Percentiles rank a stretch among this genome's conserved stretches.
Evolutionary conservation across 805 yeast species (phyloP).

Genomic region (Teunomyces pallodes): DNA sequence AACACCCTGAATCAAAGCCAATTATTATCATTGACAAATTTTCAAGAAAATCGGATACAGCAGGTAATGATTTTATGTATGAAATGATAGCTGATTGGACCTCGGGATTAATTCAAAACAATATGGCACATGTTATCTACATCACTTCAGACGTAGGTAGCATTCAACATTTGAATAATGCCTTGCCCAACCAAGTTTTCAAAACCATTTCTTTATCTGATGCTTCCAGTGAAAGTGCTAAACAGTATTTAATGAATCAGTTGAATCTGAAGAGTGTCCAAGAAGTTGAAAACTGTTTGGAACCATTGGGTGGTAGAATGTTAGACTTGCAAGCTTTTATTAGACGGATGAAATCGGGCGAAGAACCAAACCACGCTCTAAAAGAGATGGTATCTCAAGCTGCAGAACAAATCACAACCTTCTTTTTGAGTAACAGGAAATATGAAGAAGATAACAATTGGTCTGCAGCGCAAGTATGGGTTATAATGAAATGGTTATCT

Average conservation of each 20-base stretch:
- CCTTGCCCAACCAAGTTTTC: constrained; percentile 86
- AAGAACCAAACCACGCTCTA: constrained; percentile 71
- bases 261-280: constrained; percentile 32
- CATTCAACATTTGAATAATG: constrained; percentile 59
- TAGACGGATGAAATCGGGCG: constrained; percentile 86
- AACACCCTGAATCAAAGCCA: constrained; percentile 82
- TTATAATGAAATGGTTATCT: constrained; percentile 63
- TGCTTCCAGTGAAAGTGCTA: constrained; percentile 72
- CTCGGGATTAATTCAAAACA: constrained; percentile 67
- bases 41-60: constrained; percentile 46
- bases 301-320: constrained; percentile 92
- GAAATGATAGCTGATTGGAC: constrained; percentile 88
- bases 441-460: constrained; percentile 46
- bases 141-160: constrained; percentile 84
- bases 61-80: constrained; percentile 62
- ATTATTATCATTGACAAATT: constrained; percentile 80
- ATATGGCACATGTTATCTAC: constrained; percentile 85
- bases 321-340: constrained; percentile 87
- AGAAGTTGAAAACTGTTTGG: constrained; percentile 54
- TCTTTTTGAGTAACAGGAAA: constrained; percentile 47
- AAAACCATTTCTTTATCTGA: constrained; percentile 73
- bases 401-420: constrained; percentile 82
- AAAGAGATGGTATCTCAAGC: constrained; percentile 80
- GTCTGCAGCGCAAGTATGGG: constrained; percentile 86
- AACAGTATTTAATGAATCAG: constrained; percentile 62